Evolutionary conservation across 495 filamentous ascomycete genomes (phyloP), one percentile per base, ranked within the genome.

Genomic region (Pyrenopolyporus hunteri): DNA sequence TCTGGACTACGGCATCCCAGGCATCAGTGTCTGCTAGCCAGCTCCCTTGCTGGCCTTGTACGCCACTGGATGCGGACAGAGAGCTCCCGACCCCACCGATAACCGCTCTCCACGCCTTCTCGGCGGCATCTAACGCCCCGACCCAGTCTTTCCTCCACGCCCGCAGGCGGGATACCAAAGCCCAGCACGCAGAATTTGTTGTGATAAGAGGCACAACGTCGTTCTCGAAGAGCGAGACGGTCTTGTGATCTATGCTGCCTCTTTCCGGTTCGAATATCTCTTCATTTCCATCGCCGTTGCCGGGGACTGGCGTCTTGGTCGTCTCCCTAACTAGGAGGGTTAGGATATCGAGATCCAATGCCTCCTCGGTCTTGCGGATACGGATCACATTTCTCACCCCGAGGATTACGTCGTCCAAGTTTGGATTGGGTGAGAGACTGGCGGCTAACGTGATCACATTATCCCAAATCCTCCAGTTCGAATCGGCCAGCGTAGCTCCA

Each of bases 401-500:
- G 9, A 86, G 74, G 11, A 97, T 72, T 14, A 96, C 78, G 33
- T 97, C 91, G 1, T 78, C 72, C 69, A 89, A 89, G 0, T 89
- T 83, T 0, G 89, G 87, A 19, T 57, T 63, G 0, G 92, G 92
- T 0, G 81, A 80, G 11, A 92, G 78, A 6, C 90, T 88, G 3
- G 89, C 84, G 0, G 90, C 88, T 32, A 99, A 87, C 1, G 89
- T 91, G 42, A 98, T 82, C 10, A 97, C 84, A 68, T 99, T 99
- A 59, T 96, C 90, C 93, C 92, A 97, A 61, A 99, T 97, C 55
- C 90, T 84, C 80, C 85, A 89, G 74, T 92, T 89, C 55, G 89
- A 87, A 70, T 89, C 81, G 28, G 94, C 93, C 17, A 94, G 82
- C 10, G 81, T 77, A 2, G 91, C 90, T 29, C 92, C 94, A 48